A percentile compares a stretch with the other conserved stretches of the same genome.
phyloP scores from a whole-genome alignment of 2,329 filamentous ascomycete species.

The Decorospora gaudefroyi region DNA sequence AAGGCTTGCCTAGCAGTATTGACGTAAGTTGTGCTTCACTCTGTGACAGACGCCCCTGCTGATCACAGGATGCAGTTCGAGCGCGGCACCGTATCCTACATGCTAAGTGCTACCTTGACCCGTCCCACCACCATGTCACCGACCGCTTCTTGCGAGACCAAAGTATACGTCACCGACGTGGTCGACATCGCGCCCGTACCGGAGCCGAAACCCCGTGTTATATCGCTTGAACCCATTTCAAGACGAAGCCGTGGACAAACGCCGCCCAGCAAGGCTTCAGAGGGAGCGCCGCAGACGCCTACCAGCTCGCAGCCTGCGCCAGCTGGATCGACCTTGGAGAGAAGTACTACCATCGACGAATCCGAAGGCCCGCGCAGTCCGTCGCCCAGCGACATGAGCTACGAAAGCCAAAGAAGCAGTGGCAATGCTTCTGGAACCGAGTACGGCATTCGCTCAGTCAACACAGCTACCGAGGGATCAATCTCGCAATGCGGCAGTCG shows the following conservation, averaged over 20 bases:
- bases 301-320: slow-evolving; percentile 27
- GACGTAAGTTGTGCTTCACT: slow-evolving; percentile 65
- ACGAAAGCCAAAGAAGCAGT: slow-evolving; percentile 62
- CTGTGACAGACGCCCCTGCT: slow-evolving; percentile 18
- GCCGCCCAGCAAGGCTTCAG: slow-evolving; percentile 28
- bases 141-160: slow-evolving; percentile 77
- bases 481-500: slow-evolving; percentile 53
- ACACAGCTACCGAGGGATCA: slow-evolving; percentile 52
- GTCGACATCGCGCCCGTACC: slow-evolving; percentile 80
- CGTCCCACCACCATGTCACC: slow-evolving; percentile 84
- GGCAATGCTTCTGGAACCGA: slow-evolving; percentile 53
- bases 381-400: slow-evolving; percentile 54
- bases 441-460: slow-evolving; percentile 48
- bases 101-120: slow-evolving; percentile 86
- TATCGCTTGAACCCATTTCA: slow-evolving; percentile 87
- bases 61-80: slow-evolving; percentile 72
- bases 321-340: slow-evolving; percentile 26
- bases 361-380: slow-evolving; percentile 49
- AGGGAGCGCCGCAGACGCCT: slow-evolving; percentile 21
- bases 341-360: slow-evolving; percentile 35
- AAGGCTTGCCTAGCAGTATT: slow-evolving; percentile 84
- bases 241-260: slow-evolving; percentile 67
- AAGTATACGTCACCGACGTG: slow-evolving; percentile 76
- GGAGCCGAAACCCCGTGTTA: slow-evolving; percentile 76
- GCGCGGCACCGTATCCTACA: slow-evolving; percentile 87